These are phyloP conservation scores for Raphanus raphanistrum DNA, from an alignment of 345 rosid species.

Conservation along the genomic window DNA sequence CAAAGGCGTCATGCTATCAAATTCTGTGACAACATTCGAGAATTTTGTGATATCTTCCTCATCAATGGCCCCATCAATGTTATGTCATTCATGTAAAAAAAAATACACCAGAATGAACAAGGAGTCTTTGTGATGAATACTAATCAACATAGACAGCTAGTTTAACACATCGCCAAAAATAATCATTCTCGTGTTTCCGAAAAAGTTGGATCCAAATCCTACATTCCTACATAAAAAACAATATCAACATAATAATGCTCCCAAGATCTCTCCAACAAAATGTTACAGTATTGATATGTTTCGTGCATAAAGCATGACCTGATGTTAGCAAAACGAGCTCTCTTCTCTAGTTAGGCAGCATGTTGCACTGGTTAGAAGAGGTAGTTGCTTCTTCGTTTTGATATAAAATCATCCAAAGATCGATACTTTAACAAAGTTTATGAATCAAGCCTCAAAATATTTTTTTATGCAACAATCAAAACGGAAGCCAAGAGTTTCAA, in stretches of 20 bases:
- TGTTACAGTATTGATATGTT: neutral
- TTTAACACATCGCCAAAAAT: conserved; percentile 48
- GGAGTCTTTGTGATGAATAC: neutral
- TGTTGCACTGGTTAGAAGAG: conserved; percentile 86
- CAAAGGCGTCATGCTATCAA: no score
- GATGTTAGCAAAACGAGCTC: conserved; percentile 28
- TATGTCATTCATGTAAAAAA: no score
- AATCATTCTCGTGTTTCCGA: conserved; percentile 77
- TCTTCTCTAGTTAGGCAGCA: conserved; percentile 77
- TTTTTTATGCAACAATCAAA: no score
- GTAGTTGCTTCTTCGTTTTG: conserved; percentile 68
- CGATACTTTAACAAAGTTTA: no score
- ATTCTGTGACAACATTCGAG: no score
- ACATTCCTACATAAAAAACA: conserved; percentile 18
- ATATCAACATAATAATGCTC: neutral
- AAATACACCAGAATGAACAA: no score
- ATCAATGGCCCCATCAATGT: no score
- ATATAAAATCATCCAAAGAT: neutral
- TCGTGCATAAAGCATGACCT: conserved; percentile 44
- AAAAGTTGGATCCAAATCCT: conserved; percentile 88
- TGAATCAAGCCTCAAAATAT: no score
- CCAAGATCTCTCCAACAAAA: neutral
- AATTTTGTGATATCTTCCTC: no score
- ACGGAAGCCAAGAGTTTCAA: no score
- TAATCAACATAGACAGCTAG: neutral